Conservation (phyloP, 2,329 filamentous ascomycete genomes). For the Trichophyton rubrum region DNA sequence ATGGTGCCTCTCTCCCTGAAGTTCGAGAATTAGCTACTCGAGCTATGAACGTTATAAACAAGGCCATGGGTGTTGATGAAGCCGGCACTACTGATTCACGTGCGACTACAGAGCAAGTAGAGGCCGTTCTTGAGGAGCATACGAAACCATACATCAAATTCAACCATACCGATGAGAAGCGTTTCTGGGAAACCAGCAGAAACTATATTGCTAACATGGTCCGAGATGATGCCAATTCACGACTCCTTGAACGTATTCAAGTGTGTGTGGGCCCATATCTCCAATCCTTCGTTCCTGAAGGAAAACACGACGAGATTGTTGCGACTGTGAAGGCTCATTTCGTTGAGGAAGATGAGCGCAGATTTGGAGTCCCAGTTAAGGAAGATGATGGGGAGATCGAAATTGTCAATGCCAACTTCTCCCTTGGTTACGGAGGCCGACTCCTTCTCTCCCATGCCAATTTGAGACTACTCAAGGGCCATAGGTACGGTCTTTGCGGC, state of each 20-base stretch:
- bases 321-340: slow-evolving; percentile 66
- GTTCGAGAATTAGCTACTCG: slow-evolving; percentile 80
- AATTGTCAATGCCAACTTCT: slow-evolving; percentile 97
- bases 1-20: slow-evolving; percentile 83
- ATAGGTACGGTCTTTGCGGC: slow-evolving; percentile 92
- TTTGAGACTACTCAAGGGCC: slow-evolving; percentile 83
- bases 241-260: slow-evolving; percentile 61
- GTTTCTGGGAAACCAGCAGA: slow-evolving; percentile 54
- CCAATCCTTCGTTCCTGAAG: slow-evolving; percentile 51
- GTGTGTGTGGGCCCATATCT: slow-evolving; percentile 63
- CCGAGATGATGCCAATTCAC: slow-evolving; percentile 73
- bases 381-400: slow-evolving; percentile 87
- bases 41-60: slow-evolving; percentile 75
- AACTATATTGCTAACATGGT: slow-evolving; percentile 73
- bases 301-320: slow-evolving; percentile 53
- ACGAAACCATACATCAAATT: slow-evolving; percentile 58
- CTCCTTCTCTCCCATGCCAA: slow-evolving; percentile 92
- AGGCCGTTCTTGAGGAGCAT: slow-evolving; percentile 59
- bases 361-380: slow-evolving; percentile 69
- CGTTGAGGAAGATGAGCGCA: slow-evolving; percentile 72
- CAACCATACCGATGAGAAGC: slow-evolving; percentile 47
- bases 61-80: slow-evolving; percentile 70
- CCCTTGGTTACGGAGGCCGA: slow-evolving; percentile 95
- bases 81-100: slow-evolving; percentile 50
- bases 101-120: slow-evolving; percentile 54